A percentile compares a stretch with the other conserved stretches of the same genome.
phyloP scores from a whole-genome alignment of 1,284 basidiomycete species.

The Sanguinoderma infundibulare region DNA sequence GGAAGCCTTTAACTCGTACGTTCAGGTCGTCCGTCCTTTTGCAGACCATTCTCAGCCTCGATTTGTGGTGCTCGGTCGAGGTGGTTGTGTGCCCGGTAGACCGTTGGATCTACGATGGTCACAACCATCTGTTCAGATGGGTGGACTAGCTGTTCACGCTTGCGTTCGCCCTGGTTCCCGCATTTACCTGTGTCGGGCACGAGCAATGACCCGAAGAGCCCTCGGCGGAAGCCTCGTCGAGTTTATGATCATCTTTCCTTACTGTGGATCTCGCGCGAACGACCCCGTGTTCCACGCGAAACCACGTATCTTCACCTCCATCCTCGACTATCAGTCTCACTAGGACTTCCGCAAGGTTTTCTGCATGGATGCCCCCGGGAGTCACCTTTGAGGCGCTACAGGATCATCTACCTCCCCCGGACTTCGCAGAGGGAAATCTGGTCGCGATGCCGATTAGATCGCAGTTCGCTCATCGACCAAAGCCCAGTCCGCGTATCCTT shows the following conservation, averaged over 20 bases:
- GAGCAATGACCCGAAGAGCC: slow-evolving; percentile 51
- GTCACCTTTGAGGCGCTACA: too few species aligned
- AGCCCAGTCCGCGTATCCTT: too few species aligned
- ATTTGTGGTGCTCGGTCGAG: too few species aligned
- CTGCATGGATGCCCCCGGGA: slow-evolving; percentile 42
- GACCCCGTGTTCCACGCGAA: slow-evolving; percentile 59
- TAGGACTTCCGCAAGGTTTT: slow-evolving; percentile 34
- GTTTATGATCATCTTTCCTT: slow-evolving; percentile 62
- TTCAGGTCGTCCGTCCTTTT: neutral
- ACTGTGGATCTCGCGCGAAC: too few species aligned
- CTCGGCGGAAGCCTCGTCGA: slow-evolving; percentile 63
- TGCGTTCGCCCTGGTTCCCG: slow-evolving; percentile 44
- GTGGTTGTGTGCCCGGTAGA: too few species aligned
- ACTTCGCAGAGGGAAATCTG: too few species aligned
- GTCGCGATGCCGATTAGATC: too few species aligned
- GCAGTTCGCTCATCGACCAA: too few species aligned
- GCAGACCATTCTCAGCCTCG: too few species aligned
- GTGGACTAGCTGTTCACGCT: slow-evolving; percentile 49
- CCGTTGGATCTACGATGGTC: too few species aligned
- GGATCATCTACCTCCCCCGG: too few species aligned
- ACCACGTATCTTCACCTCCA: slow-evolving; percentile 63
- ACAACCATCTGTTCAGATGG: slow-evolving; percentile 59
- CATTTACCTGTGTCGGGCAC: slow-evolving; percentile 61
- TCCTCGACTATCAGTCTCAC: slow-evolving; percentile 46
- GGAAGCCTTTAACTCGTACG: neutral